Base-by-base conservation (phyloP, 2,329 filamentous ascomycete genomes). In the Metarhizium robertsii region DNA sequence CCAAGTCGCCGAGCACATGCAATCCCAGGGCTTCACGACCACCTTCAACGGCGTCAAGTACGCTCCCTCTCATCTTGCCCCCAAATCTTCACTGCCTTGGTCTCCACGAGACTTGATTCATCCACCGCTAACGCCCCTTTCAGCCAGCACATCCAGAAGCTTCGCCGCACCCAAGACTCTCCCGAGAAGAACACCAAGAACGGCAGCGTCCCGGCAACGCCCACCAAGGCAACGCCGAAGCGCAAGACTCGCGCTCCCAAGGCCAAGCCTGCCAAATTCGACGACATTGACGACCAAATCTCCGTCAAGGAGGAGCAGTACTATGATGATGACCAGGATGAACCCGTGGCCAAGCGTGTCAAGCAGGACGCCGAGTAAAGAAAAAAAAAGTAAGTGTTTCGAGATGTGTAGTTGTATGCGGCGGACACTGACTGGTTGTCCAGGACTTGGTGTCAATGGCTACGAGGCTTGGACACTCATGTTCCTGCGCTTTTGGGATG, bases 91-190 rank as follows among this genome's bases (percentile, higher is more conserved):
- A 11, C 38, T 16, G 14, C 36, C n/a, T 7, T 34, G 7, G 32
- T 34, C 32, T 7, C 32, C 32, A 34, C 32, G 32, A 34, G 1
- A 53, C 16, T 16, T 32, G 20, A 16, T 2, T 52, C 7, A 7
- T 6, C 32, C 10, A 47, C 47, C 5, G 5, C 46, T 57, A 48
- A 47, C 48, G n/a, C 14, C 32, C 16, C 43, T 45, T 53, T 53
- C 51, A 77, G 75, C 49, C 75, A 77, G 61, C 75, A 78, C 38
- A 69, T 78, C 7, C 72, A 75, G 59, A 77, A 76, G 60, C 67
- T 77, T 3, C 71, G 71, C 57, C 66, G 69, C 6, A 69, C 71
- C n/a, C 64, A 62, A 5, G 45, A 58, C 13, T 62, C 55, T 7
- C 59, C 67, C 20, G 48, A 64, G 36, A 62, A 60, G 16, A 40